phyloP scores from a whole-genome alignment of 148 eudicot species.

The Tetragonia tetragonoides region DNA sequence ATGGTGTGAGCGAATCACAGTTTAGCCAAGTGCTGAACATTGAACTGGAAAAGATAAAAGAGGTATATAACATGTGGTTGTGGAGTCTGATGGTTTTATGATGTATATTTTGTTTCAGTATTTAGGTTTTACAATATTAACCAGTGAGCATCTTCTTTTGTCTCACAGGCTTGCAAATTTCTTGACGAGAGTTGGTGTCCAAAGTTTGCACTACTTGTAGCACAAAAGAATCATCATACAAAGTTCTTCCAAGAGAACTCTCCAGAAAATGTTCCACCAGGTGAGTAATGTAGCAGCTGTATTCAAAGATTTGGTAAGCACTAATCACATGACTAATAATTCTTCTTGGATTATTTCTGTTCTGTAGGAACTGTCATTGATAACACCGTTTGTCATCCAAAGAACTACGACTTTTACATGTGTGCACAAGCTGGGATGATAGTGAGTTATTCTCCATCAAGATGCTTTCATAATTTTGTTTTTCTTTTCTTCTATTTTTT shows the following conservation, averaged over 20 bases:
- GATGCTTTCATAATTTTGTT: background rate
- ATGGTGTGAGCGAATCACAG: slow-evolving; percentile 51
- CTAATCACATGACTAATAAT: background rate
- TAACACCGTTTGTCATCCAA: slow-evolving; percentile 37
- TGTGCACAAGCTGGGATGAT: slow-evolving; percentile 51
- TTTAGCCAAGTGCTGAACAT: slow-evolving; percentile 45
- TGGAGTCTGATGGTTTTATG: too few species aligned
- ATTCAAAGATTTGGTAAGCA: background rate
- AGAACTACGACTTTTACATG: slow-evolving; percentile 40
- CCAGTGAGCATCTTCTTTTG: background rate
- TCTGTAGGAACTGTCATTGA: slow-evolving; percentile 36
- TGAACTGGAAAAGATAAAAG: slow-evolving; percentile 37
- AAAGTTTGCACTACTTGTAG: slow-evolving; percentile 34
- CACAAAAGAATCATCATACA: slow-evolving; percentile 49
- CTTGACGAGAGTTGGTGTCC: slow-evolving; percentile 35
- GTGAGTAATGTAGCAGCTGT: slow-evolving; percentile 5
- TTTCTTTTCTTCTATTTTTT: too few species aligned
- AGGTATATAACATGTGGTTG: slow-evolving; percentile 20
- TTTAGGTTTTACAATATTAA: background rate
- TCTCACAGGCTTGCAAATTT: slow-evolving; percentile 38
- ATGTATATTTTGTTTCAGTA: background rate
- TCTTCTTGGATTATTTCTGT: slow-evolving; percentile 2
- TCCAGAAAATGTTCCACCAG: slow-evolving; percentile 45
- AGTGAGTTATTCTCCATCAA: slow-evolving; percentile 22
- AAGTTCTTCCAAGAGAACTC: slow-evolving; percentile 33